Percentiles rank a stretch among this genome's conserved stretches.
These are phyloP conservation scores for Kuraishia piskuri DNA, from an alignment of 805 yeast genomes.

Conservation along the genomic window DNA sequence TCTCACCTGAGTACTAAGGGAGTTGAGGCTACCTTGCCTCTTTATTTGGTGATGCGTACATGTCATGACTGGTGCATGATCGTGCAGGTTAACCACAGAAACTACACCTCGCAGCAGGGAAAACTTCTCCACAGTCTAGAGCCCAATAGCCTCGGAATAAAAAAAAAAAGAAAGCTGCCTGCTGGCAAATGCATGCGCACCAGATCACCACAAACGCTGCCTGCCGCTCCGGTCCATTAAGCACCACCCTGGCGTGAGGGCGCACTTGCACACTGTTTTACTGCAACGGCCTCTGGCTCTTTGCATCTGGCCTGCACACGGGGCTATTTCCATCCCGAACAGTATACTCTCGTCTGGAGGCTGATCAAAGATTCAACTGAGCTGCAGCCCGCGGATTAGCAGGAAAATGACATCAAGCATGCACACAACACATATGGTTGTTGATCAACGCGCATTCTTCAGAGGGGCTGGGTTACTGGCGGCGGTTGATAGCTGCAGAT, in stretches of 20 bases:
- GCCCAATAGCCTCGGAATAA: neutral
- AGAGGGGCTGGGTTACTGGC: neutral
- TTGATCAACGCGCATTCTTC: neutral
- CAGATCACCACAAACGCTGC: neutral
- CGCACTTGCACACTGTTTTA: neutral
- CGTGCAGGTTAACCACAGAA: neutral
- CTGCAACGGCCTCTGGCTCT: neutral
- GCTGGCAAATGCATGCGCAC: neutral
- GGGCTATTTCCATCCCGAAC: neutral
- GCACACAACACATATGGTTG: neutral
- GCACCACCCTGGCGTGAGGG: neutral
- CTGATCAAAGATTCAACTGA: neutral
- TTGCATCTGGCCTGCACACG: neutral
- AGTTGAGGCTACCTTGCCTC: neutral
- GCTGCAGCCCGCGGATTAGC: neutral
- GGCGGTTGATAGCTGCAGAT: neutral
- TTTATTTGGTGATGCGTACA: neutral
- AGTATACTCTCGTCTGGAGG: neutral
- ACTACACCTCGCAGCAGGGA: neutral
- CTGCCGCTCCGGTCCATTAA: neutral
- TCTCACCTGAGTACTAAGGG: neutral
- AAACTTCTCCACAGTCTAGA: neutral
- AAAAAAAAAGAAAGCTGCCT: neutral
- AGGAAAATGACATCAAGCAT: neutral
- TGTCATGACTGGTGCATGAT: neutral